phyloP scores from a whole-genome alignment of 805 yeast genomes.

The Candida insectorum region DNA sequence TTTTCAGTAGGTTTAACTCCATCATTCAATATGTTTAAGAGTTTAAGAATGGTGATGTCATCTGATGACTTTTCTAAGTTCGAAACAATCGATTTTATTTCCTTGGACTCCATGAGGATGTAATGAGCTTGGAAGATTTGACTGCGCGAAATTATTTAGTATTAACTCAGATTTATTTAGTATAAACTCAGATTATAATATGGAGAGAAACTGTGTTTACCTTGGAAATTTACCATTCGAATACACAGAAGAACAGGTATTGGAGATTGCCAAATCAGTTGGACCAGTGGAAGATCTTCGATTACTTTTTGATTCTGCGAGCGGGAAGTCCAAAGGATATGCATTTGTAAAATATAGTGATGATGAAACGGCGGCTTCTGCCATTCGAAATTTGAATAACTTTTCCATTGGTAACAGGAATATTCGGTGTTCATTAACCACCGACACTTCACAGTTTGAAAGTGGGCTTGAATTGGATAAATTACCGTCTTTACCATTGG shows the following conservation, averaged over 20 bases:
- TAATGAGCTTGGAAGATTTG: not conserved
- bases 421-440: constrained; percentile 58
- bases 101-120: constrained; percentile 60
- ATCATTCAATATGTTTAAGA: constrained; percentile 60
- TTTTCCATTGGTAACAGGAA: constrained; percentile 60
- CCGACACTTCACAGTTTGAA: constrained; percentile 38
- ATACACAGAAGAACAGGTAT: constrained; percentile 89
- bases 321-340: constrained; percentile 88
- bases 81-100: constrained; percentile 64
- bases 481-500: constrained; percentile 40
- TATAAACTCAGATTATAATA: not conserved
- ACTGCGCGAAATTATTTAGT: not conserved
- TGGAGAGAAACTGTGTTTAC: constrained; percentile 40
- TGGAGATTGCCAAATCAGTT: constrained; percentile 77
- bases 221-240: constrained; percentile 91
- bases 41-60: constrained; percentile 57
- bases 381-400: constrained; percentile 83
- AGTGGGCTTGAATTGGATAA: constrained; percentile 26
- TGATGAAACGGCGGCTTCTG: constrained; percentile 82
- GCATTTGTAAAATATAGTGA: constrained; percentile 85
- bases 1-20: constrained; percentile 83
- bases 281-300: constrained; percentile 81
- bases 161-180: not conserved
- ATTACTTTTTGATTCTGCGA: constrained; percentile 79
- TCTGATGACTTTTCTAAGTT: constrained; percentile 72